Conservation (phyloP, 495 filamentous ascomycete genomes). For the Penicillium silybi region DNA sequence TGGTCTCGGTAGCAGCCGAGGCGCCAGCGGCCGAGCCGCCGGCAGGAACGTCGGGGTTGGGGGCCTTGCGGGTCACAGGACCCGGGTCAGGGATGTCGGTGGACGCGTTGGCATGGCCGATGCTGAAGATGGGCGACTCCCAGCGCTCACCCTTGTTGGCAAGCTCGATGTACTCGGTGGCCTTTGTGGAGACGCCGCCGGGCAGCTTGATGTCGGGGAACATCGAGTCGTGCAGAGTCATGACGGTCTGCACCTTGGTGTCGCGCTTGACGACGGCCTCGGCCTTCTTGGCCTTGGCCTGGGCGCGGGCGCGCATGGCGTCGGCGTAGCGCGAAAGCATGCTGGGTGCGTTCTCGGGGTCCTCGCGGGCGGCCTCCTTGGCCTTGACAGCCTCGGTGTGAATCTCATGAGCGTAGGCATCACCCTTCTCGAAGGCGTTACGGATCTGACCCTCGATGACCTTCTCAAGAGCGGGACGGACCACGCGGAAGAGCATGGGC, state of each 20-base stretch:
- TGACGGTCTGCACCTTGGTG: conserved; percentile 70
- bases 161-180: conserved; percentile 88
- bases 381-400: conserved; percentile 79
- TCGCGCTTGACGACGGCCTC: conserved; percentile 53
- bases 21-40: conserved; percentile 10
- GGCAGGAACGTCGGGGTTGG: conserved; percentile 20
- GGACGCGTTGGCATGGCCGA: conserved; percentile 74
- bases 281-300: conserved; percentile 70
- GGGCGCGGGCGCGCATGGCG: conserved; percentile 69
- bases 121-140: conserved; percentile 90
- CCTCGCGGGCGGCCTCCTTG: conserved; percentile 57
- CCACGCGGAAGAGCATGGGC: conserved; percentile 76
- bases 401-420: conserved; percentile 67
- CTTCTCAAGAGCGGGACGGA: conserved; percentile 81
- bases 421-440: conserved; percentile 67
- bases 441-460: conserved; percentile 84
- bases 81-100: conserved; percentile 62
- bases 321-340: conserved; percentile 81
- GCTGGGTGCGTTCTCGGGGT: conserved; percentile 75
- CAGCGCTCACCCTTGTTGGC: conserved; percentile 86
- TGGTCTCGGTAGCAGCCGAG: conserved; percentile 11
- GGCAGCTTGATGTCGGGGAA: conserved; percentile 86
- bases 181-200: conserved; percentile 88
- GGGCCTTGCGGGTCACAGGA: conserved; percentile 62
- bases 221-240: conserved; percentile 86